These are phyloP conservation scores for Exophiala alcalophila DNA, from an alignment of 2,329 filamentous ascomycete genomes.

Conservation along the genomic window DNA sequence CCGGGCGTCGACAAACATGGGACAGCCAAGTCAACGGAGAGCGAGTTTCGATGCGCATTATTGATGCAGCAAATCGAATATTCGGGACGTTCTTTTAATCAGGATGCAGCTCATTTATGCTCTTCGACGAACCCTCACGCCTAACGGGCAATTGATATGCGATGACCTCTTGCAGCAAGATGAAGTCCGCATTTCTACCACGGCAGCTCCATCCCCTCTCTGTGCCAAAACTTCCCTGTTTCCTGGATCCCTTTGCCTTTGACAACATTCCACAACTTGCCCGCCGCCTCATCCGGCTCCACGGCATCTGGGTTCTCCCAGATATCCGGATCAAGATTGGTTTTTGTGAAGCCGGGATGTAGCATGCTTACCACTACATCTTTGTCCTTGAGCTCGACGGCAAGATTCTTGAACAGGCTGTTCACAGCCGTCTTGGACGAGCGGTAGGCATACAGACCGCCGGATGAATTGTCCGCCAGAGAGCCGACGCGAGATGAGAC, in stretches of 20 bases:
- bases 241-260: conserved; percentile 39
- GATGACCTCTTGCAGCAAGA: too few species aligned
- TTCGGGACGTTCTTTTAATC: too few species aligned
- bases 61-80: neutral
- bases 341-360: conserved; percentile 45
- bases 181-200: conserved; percentile 36
- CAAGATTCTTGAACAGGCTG: conserved; percentile 42
- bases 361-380: conserved; percentile 42
- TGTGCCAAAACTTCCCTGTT: conserved; percentile 45
- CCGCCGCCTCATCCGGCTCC: conserved; percentile 45
- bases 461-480: conserved; percentile 43
- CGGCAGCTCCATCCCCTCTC: conserved; percentile 43
- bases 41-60: conserved; percentile 14
- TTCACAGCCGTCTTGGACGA: conserved; percentile 46
- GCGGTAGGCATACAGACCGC: conserved; percentile 45
- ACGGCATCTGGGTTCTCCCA: conserved; percentile 35
- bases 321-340: conserved; percentile 32
- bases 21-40: conserved; percentile 4
- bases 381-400: conserved; percentile 42
- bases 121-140: too few species aligned
- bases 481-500: conserved; percentile 44
- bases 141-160: too few species aligned
- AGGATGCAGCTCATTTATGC: too few species aligned
- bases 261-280: conserved; percentile 42
- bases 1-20: neutral